phyloP scores from a whole-genome alignment of 768 basidiomycete genomes.

The Hypholoma fasciculare region DNA sequence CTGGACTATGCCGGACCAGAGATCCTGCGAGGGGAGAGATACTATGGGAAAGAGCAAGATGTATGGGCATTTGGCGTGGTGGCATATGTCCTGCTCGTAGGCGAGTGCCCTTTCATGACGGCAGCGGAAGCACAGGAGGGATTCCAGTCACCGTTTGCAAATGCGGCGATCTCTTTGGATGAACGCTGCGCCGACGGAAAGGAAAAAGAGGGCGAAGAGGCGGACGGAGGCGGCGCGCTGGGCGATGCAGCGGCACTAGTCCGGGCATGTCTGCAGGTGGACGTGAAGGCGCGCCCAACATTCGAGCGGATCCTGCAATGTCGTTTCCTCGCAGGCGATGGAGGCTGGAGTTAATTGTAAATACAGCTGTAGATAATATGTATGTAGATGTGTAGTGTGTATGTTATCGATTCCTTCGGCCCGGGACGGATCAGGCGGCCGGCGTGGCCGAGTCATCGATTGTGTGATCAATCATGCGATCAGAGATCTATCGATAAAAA shows the following conservation, averaged over 20 bases:
- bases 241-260: constrained; percentile 87
- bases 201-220: constrained; percentile 72
- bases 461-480: constrained; percentile 49
- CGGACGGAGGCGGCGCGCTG: constrained; percentile 81
- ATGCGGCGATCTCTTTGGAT: constrained; percentile 73
- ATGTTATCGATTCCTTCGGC: constrained; percentile 15
- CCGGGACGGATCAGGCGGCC: constrained; percentile 1
- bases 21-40: constrained; percentile 92
- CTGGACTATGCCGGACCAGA: constrained; percentile 96
- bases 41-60: constrained; percentile 95
- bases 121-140: constrained; percentile 91
- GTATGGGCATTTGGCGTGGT: constrained; percentile 99
- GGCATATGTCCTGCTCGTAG: constrained; percentile 89
- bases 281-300: constrained; percentile 74
- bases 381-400: constrained; percentile 2
- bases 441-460: constrained; percentile 39
- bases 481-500: constrained; percentile 64
- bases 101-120: constrained; percentile 91
- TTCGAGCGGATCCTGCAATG: constrained; percentile 82
- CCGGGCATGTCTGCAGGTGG: constrained; percentile 80
- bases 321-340: constrained; percentile 75
- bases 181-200: constrained; percentile 78
- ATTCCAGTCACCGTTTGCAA: constrained; percentile 71
- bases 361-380: constrained; percentile 5
- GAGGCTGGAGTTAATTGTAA: constrained; percentile 58